A percentile compares a stretch with the other conserved stretches of the same genome.
Evolutionary conservation across 148 eudicot genomes (phyloP).

Genomic region (Suaeda aralocaspica): DNA sequence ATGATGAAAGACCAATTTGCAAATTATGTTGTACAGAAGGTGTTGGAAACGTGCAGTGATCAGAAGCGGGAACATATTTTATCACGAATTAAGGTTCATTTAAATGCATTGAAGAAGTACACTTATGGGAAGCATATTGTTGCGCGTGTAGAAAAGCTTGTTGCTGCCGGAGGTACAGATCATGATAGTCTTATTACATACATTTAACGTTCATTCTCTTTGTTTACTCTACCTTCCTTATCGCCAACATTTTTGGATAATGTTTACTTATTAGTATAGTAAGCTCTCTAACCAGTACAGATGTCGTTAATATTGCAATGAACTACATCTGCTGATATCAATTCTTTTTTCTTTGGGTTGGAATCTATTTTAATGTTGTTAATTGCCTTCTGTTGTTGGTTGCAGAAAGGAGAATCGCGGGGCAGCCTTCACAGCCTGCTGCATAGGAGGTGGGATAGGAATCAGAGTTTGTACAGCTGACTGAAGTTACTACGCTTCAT

Average conservation of each 20-base stretch:
- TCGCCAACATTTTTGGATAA: background rate
- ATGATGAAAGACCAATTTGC: slow-evolving; percentile 99
- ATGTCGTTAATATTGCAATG: too few relatives aligned
- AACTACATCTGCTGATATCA: background rate
- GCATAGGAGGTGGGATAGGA: slow-evolving; percentile 36
- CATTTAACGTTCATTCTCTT: background rate
- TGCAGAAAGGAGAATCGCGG: slow-evolving; percentile 68
- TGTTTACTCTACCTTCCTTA: background rate
- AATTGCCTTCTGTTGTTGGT: background rate
- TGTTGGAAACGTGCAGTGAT: slow-evolving; percentile 88
- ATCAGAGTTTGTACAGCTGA: slow-evolving; percentile 66
- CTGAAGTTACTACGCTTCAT: slow-evolving; percentile 46
- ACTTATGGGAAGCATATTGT: slow-evolving; percentile 95
- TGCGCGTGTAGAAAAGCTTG: slow-evolving; percentile 96
- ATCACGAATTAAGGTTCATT: slow-evolving; percentile 75
- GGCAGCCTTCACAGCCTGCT: slow-evolving; percentile 40
- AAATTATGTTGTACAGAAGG: slow-evolving; percentile 94
- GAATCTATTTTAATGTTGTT: background rate
- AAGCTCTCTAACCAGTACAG: too few relatives aligned
- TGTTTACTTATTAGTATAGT: background rate
- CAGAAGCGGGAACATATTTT: slow-evolving; percentile 74
- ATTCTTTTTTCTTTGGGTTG: background rate
- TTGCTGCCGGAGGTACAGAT: slow-evolving; percentile 89
- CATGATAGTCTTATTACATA: background rate
- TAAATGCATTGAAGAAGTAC: slow-evolving; percentile 87